Conservation (phyloP, 2,329 filamentous ascomycete species). For the Ilyonectria robusta region DNA sequence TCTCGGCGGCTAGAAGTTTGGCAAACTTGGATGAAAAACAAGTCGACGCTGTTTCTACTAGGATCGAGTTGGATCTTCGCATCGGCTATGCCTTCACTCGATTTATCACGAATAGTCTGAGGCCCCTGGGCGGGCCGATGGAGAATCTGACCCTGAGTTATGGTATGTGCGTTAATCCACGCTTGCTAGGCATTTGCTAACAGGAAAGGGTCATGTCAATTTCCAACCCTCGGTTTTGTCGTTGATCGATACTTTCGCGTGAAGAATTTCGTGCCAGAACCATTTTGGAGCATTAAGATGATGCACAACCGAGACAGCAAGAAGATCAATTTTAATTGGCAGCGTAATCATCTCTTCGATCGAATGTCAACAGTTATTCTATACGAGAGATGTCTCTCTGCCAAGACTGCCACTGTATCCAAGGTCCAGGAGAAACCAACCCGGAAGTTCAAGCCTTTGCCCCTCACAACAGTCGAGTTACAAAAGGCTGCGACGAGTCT, state of each 20-base stretch:
- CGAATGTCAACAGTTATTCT: slow-evolving; percentile 84
- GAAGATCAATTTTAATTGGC: slow-evolving; percentile 88
- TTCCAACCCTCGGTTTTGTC: slow-evolving; percentile 95
- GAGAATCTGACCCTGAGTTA: slow-evolving; percentile 82
- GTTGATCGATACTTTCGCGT: slow-evolving; percentile 97
- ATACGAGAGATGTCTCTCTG: slow-evolving; percentile 86
- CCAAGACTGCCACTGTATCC: slow-evolving; percentile 82
- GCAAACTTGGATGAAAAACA: slow-evolving; percentile 86
- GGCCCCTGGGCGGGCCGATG: slow-evolving; percentile 77
- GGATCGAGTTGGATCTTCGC: slow-evolving; percentile 92
- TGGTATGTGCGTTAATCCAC: slow-evolving; percentile 63
- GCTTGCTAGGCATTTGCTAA: slow-evolving; percentile 18
- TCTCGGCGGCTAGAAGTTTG: slow-evolving; percentile 84
- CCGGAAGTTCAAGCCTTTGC: slow-evolving; percentile 93
- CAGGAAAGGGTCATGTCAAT: slow-evolving; percentile 85
- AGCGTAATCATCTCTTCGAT: slow-evolving; percentile 87
- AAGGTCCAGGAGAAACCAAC: slow-evolving; percentile 93
- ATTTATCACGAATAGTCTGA: slow-evolving; percentile 85
- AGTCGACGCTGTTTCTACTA: slow-evolving; percentile 87
- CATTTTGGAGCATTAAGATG: slow-evolving; percentile 93
- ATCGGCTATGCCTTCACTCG: slow-evolving; percentile 95
- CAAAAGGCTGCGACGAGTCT: slow-evolving; percentile 95
- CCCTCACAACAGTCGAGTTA: slow-evolving; percentile 94
- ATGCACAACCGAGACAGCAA: slow-evolving; percentile 83
- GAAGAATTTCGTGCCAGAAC: slow-evolving; percentile 91